Percentiles rank a stretch among this genome's conserved stretches.
These are phyloP conservation scores for Fomitopsis palustris DNA, from an alignment of 1,284 basidiomycete species.

Conservation along the genomic window DNA sequence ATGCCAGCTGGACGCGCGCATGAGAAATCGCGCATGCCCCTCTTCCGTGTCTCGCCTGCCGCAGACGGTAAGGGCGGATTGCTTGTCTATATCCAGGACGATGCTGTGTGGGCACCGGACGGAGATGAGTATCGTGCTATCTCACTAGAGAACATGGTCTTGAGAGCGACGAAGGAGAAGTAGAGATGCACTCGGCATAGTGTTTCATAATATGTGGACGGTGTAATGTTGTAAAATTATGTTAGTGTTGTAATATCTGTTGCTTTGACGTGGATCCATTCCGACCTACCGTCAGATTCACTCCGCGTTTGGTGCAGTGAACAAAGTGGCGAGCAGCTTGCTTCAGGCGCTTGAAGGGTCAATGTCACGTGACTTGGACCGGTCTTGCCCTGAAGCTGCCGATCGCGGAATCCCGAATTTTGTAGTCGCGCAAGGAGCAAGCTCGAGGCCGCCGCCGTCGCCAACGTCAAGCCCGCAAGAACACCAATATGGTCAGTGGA, in stretches of 20 bases:
- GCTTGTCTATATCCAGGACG: slow-evolving; percentile 82
- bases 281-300: too few species aligned
- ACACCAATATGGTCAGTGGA: slow-evolving; percentile 37
- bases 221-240: background rate
- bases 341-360: too few species aligned
- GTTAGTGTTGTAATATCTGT: background rate
- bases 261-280: too few species aligned
- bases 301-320: too few species aligned
- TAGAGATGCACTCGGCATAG: background rate
- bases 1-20: slow-evolving; percentile 83
- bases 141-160: slow-evolving; percentile 65
- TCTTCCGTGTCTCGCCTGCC: slow-evolving; percentile 78
- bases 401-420: slow-evolving; percentile 2
- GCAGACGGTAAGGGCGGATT: slow-evolving; percentile 84
- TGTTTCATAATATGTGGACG: background rate
- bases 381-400: slow-evolving; percentile 12
- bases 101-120: slow-evolving; percentile 78
- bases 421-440: slow-evolving; percentile 6
- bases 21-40: slow-evolving; percentile 77
- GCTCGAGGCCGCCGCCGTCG: slow-evolving; percentile 29
- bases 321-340: too few species aligned
- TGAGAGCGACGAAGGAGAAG: slow-evolving; percentile 45
- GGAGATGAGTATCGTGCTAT: slow-evolving; percentile 61
- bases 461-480: slow-evolving; percentile 35
- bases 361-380: slow-evolving; percentile 4